Percentiles rank a stretch among this genome's conserved stretches.
Conservation (phyloP, 2,329 filamentous ascomycete species). For the Hymenoscyphus infarciens region DNA sequence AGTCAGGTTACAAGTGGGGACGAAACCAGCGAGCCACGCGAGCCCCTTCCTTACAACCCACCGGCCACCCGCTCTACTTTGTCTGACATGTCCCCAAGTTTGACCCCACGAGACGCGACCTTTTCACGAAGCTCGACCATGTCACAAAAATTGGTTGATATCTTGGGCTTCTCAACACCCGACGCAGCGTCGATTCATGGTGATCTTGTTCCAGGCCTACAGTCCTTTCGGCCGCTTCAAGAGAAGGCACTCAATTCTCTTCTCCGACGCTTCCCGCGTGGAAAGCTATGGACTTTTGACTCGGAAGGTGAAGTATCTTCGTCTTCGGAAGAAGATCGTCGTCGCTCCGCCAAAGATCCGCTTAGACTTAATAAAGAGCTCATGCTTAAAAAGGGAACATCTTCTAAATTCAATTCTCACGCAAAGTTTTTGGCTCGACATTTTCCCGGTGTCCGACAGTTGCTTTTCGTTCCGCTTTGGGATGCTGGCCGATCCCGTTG, state of each 20-base stretch:
- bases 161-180: constrained; percentile 34
- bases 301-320: constrained; percentile 41
- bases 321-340: constrained; percentile 42
- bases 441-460: constrained; percentile 45
- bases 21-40: constrained; percentile 16
- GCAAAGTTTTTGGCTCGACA: constrained; percentile 35
- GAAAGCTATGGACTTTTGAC: constrained; percentile 47
- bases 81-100: neutral
- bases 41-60: neutral
- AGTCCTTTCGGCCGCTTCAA: constrained; percentile 30
- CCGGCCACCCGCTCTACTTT: constrained; percentile 1
- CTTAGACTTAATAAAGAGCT: constrained; percentile 14
- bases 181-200: constrained; percentile 32
- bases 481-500: constrained; percentile 44
- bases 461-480: constrained; percentile 49
- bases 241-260: constrained; percentile 33
- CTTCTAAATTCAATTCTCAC: constrained; percentile 28
- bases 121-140: constrained; percentile 23
- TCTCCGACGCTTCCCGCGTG: constrained; percentile 43
- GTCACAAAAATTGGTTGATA: constrained; percentile 25
- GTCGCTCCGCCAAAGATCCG: constrained; percentile 8
- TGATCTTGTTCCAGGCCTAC: constrained; percentile 26
- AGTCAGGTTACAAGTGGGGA: constrained; percentile 20
- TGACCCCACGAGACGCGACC: constrained; percentile 8
- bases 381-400: constrained; percentile 16